Evolutionary conservation across 345 rosid genomes (phyloP).

Genomic region (Cardamine resedifolia): DNA sequence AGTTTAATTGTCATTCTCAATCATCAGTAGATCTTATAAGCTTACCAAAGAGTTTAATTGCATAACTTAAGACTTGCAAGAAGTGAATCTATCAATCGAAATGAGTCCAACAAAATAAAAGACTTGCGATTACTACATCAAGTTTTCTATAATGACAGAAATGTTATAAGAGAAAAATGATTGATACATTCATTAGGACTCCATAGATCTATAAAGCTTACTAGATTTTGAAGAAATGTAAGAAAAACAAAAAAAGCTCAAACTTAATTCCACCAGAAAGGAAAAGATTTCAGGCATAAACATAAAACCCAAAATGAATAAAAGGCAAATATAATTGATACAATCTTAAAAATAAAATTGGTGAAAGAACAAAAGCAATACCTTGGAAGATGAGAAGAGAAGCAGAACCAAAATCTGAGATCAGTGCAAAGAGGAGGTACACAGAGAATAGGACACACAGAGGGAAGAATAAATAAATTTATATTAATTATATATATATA

Average conservation of each 20-base stretch:
- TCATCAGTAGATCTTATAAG: background rate
- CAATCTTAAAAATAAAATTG: background rate
- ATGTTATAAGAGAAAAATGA: background rate
- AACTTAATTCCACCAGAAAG: background rate
- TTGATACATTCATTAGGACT: background rate
- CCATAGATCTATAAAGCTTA: constrained; percentile 17
- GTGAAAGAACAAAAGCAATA: background rate
- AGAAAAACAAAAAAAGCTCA: background rate
- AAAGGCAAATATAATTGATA: background rate
- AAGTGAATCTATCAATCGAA: background rate
- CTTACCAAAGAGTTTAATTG: background rate
- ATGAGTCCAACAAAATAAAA: background rate
- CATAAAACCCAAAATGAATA: background rate
- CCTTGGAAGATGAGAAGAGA: constrained; percentile 27
- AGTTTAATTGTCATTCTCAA: constrained; percentile 2
- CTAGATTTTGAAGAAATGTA: background rate
- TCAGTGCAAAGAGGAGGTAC: background rate
- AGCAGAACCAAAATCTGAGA: constrained; percentile 29
- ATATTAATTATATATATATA: background rate
- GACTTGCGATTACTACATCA: background rate
- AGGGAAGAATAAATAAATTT: background rate
- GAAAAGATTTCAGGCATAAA: background rate
- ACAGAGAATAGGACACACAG: constrained; percentile 18
- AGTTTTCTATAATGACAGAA: background rate
- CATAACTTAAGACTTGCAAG: background rate